Evolutionary conservation across 2,329 filamentous ascomycete genomes (phyloP), one percentile per base, ranked within the genome.

Genomic region (Colletotrichum agaves): DNA sequence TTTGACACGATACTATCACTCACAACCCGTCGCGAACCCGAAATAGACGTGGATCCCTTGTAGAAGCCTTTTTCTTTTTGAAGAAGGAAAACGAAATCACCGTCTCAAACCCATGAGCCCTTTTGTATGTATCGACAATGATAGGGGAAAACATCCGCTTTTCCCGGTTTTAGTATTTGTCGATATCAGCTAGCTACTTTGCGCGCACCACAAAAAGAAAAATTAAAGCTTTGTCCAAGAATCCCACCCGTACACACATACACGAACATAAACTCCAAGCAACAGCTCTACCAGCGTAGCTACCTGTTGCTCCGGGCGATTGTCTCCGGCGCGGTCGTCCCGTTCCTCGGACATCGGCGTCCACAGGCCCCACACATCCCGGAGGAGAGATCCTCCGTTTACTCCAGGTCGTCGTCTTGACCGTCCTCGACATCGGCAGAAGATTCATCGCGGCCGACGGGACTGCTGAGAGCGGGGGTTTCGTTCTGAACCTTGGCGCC

Each of bases 211-310:
- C 41, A 57, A 17, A 41, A 55, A 27, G 41, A 50, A 21, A 27
- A 27, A 43, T 5, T n/a, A 13, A 3, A 4, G n/a, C 19, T 52
- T 63, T 33, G n/a, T n/a, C 53, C 15, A 11, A 49, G 46, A n/a
- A 39, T n/a, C 8, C 57, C 31, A 10, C 41, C 7, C 50, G 33
- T 11, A 21, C 37, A 21, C 46, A 19, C 52, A 33, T 33, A 49
- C 21, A 58, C 17, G 33, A 44, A 50, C 27, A 44, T 33, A 47
- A 50, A 41, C 55, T 35, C 23, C 49, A 35, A 44, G 39, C 47
- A 67, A 58, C 65, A 64, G 55, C 61, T 65, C 53, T 43, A 43
- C 65, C 53, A 56, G 61, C 47, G 55, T 65, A 65, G 47, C 55
- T 65, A 44, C 46, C 57, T 50, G 12, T 52, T 52, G 31, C 53